Conservation (phyloP, 805 yeast species). For the Spencermartinsiella europaea region DNA sequence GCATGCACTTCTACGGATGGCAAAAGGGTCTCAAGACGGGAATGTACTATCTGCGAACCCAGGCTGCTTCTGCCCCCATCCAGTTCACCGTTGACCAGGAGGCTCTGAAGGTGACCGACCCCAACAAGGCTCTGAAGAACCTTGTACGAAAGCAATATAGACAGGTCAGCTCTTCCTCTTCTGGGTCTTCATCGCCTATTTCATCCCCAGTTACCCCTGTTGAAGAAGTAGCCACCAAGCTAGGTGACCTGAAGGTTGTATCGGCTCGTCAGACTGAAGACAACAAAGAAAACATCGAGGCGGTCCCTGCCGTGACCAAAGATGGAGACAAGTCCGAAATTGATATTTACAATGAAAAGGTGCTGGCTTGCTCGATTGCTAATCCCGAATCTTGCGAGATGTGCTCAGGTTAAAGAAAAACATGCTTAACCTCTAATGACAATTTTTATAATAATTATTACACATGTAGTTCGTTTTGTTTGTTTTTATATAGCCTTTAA, state of each 20-base stretch:
- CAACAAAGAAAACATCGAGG: constrained; percentile 15
- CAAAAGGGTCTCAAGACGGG: constrained; percentile 95
- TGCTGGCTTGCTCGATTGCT: constrained; percentile 91
- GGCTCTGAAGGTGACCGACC: constrained; percentile 14
- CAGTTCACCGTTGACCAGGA: constrained; percentile 67
- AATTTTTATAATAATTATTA: not conserved
- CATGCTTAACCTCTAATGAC: too few relatives aligned
- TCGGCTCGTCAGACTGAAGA: too few relatives aligned
- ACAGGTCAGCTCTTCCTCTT: constrained; percentile 6
- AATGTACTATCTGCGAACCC: constrained; percentile 91
- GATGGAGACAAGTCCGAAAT: constrained; percentile 43
- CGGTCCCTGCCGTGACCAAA: constrained; percentile 2
- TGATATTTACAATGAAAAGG: constrained; percentile 89
- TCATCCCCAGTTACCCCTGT: constrained; percentile 6
- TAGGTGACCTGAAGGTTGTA: constrained; percentile 7
- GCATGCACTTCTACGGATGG: constrained; percentile 99
- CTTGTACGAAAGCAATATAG: constrained; percentile 22
- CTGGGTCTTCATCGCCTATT: constrained; percentile 5
- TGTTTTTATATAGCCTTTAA: constrained; percentile 2
- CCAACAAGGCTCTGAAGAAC: constrained; percentile 13
- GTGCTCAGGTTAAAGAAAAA: constrained; percentile 90
- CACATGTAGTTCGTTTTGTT: too few relatives aligned
- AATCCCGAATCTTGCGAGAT: constrained; percentile 97
- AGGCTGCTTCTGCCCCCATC: constrained; percentile 92
- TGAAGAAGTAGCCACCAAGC: constrained; percentile 8